phyloP scores from a whole-genome alignment of 2,329 filamentous ascomycete species.

The Coccinonectria pachysandricola region DNA sequence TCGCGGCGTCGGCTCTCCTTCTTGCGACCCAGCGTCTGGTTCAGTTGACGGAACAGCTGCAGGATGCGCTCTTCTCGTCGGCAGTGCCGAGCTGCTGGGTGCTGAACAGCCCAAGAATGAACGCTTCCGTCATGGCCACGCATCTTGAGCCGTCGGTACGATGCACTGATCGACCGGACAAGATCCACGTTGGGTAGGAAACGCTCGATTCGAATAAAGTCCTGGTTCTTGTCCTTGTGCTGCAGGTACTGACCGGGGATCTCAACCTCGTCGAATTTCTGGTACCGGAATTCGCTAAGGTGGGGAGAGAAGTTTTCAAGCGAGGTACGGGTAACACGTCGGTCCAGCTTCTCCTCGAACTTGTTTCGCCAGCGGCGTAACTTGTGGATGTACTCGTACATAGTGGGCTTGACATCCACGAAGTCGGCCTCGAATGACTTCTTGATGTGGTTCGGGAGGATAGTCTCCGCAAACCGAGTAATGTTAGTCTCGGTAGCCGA shows the following conservation, averaged over 20 bases:
- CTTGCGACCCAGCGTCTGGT: slow-evolving; percentile 79
- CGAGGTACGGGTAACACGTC: slow-evolving; percentile 60
- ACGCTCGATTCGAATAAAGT: slow-evolving; percentile 93
- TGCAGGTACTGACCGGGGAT: slow-evolving; percentile 94
- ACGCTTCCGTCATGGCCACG: slow-evolving; percentile 94
- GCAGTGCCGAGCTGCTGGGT: slow-evolving; percentile 86
- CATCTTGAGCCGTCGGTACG: slow-evolving; percentile 88
- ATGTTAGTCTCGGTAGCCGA: slow-evolving; percentile 91
- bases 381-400: slow-evolving; percentile 98
- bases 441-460: slow-evolving; percentile 86
- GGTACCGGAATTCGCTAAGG: slow-evolving; percentile 91
- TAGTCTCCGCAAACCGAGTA: slow-evolving; percentile 90
- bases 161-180: slow-evolving; percentile 80
- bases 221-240: slow-evolving; percentile 97
- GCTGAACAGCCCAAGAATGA: slow-evolving; percentile 94
- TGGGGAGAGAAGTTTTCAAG: slow-evolving; percentile 83
- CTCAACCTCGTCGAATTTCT: slow-evolving; percentile 98
- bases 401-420: slow-evolving; percentile 86
- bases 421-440: slow-evolving; percentile 98
- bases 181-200: slow-evolving; percentile 94
- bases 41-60: slow-evolving; percentile 95
- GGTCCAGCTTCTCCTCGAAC: slow-evolving; percentile 94
- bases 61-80: slow-evolving; percentile 89
- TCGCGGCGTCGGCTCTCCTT: slow-evolving; percentile 93
- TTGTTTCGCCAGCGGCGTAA: slow-evolving; percentile 92